phyloP scores from a whole-genome alignment of 2,329 filamentous ascomycete genomes.

The Colletotrichum echinochloae region DNA sequence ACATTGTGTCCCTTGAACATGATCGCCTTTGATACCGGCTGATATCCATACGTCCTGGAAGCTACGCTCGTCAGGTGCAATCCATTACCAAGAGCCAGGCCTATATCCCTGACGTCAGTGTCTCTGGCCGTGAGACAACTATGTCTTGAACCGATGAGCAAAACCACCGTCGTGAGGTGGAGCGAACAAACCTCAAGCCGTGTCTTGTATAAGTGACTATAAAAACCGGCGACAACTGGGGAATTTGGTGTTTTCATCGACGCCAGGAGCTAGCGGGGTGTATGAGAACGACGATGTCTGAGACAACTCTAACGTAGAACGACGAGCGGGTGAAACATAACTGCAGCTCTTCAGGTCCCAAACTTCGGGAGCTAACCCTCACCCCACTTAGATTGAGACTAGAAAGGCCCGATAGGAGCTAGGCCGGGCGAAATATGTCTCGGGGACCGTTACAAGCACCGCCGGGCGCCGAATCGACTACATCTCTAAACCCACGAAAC shows the following conservation, averaged over 20 bases:
- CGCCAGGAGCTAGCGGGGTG: not conserved
- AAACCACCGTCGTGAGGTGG: fast-evolving
- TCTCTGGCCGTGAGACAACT: not conserved
- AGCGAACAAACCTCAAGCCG: not conserved
- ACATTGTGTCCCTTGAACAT: too few species aligned
- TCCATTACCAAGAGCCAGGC: not conserved
- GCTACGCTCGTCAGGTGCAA: not conserved
- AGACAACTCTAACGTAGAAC: not conserved
- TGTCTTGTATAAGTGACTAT: not conserved
- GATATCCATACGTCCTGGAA: not conserved
- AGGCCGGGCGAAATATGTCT: not conserved
- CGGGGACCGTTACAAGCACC: not conserved
- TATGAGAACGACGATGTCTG: not conserved
- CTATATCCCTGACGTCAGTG: not conserved
- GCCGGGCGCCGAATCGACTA: not conserved
- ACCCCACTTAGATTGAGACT: not conserved
- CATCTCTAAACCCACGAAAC: not conserved
- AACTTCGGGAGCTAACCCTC: not conserved
- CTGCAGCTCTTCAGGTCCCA: too few species aligned
- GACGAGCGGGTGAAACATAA: not conserved
- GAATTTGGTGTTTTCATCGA: not conserved
- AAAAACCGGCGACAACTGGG: not conserved
- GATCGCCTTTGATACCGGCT: too few species aligned
- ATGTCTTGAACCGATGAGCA: not conserved
- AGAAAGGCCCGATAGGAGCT: not conserved